Evolutionary conservation across 148 eudicot species (phyloP).

Genomic region (Pouteria glomerata): DNA sequence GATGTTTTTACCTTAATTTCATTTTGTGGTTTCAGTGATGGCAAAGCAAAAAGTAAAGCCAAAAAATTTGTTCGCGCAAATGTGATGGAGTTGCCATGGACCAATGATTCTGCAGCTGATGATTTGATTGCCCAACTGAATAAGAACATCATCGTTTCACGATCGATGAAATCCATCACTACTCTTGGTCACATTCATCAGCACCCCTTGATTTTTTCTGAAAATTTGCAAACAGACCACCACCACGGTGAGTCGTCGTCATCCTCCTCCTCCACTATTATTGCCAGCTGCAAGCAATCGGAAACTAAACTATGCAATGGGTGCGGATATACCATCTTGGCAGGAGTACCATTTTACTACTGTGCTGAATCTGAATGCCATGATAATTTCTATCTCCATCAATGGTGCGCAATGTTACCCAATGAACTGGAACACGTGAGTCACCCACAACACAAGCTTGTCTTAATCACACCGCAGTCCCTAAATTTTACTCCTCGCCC

Average conservation of each 20-base stretch:
- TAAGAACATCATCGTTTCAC: background rate
- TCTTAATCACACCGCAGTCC: background rate
- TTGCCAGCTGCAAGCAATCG: no score
- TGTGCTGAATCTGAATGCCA: background rate
- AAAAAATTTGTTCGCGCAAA: background rate
- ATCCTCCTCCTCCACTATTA: background rate
- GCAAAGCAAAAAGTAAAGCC: background rate
- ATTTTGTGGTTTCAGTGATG: background rate
- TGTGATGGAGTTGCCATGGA: background rate
- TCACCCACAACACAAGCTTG: background rate
- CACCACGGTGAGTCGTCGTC: no score
- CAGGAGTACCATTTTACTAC: background rate
- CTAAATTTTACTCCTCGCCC: background rate
- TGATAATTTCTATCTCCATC: background rate
- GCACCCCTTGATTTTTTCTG: no score
- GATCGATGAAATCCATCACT: background rate
- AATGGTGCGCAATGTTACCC: background rate
- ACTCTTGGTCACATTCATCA: no score
- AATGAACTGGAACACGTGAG: background rate
- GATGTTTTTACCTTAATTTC: background rate
- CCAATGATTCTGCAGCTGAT: background rate
- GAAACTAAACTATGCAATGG: background rate
- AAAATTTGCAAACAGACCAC: no score
- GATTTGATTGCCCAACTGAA: background rate
- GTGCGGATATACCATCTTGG: background rate